Conservation (phyloP, 1,284 basidiomycete genomes). For the Fomes fomentarius region DNA sequence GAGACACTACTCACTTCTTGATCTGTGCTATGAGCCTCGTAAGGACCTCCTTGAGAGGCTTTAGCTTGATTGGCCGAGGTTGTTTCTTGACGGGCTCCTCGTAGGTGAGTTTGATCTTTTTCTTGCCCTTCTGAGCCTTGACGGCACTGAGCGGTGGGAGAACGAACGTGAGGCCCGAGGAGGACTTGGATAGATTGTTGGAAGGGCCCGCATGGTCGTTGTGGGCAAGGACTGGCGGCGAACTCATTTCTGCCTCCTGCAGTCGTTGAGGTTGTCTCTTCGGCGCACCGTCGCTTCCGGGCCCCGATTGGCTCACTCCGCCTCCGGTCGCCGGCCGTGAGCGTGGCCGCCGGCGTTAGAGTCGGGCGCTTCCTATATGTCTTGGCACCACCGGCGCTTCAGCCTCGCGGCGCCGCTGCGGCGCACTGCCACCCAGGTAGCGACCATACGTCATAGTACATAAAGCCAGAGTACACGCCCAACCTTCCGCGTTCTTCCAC, state of each 20-base stretch:
- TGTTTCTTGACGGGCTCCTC: constrained; percentile 34
- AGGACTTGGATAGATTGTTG: constrained; percentile 25
- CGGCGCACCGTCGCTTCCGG: constrained; percentile 22
- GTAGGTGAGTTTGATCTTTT: constrained; percentile 30
- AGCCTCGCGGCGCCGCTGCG: too few species aligned
- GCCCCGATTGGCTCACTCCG: constrained; percentile 22
- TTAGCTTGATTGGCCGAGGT: constrained; percentile 66
- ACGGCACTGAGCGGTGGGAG: constrained; percentile 39
- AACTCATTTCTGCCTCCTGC: constrained; percentile 27
- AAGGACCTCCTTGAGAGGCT: constrained; percentile 73
- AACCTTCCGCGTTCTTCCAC: too few species aligned
- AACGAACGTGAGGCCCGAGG: constrained; percentile 37
- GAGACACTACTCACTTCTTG: constrained; percentile 58
- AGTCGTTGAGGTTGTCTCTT: constrained; percentile 23
- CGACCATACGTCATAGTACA: too few species aligned
- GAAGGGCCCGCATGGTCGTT: constrained; percentile 23
- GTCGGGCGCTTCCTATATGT: too few species aligned
- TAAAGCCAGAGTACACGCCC: too few species aligned
- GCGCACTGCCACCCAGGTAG: too few species aligned
- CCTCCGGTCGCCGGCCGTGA: constrained; percentile 22
- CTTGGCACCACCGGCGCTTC: too few species aligned
- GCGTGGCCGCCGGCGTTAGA: too few species aligned
- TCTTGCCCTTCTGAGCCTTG: constrained; percentile 38
- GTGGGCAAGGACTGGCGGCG: constrained; percentile 27
- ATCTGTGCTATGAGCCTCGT: constrained; percentile 67